Conservation (phyloP, 192 early-diverging fungal species). For the Backusella parvicylindrica region DNA sequence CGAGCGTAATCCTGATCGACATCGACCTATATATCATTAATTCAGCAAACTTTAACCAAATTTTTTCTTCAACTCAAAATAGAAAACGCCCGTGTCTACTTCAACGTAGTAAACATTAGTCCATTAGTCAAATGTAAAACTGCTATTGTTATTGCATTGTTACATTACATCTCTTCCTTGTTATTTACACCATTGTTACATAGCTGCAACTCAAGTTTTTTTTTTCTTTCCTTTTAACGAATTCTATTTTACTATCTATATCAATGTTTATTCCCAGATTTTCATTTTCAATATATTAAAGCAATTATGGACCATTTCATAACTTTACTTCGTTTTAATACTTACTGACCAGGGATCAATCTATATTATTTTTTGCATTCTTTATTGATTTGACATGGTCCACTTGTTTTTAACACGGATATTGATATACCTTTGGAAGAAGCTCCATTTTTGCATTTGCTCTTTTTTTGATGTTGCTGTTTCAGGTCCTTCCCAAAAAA, state of each 20-base stretch:
- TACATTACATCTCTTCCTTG: background rate
- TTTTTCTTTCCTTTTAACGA: background rate
- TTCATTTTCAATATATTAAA: background rate
- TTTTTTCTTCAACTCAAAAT: slow-evolving; percentile 4
- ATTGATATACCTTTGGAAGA: background rate
- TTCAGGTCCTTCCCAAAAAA: no score
- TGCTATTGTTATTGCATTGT: background rate
- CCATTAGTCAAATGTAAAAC: background rate
- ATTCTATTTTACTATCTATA: background rate
- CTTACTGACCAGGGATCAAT: background rate
- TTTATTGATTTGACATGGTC: background rate
- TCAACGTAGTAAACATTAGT: background rate
- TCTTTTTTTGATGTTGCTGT: background rate
- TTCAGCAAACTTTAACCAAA: background rate
- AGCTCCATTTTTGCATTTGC: background rate
- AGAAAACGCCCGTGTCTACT: background rate
- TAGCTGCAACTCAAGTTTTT: no score
- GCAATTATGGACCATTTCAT: background rate
- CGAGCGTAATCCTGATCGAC: background rate
- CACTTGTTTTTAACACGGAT: background rate
- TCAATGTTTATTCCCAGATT: background rate
- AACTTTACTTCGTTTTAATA: background rate
- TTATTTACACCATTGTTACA: background rate
- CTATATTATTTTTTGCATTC: background rate
- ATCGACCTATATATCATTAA: background rate